A percentile compares a stretch with the other conserved stretches of the same genome.
Evolutionary conservation across 1,139 yeast genomes (phyloP).

Genomic region (Hanseniaspora uvarum): DNA sequence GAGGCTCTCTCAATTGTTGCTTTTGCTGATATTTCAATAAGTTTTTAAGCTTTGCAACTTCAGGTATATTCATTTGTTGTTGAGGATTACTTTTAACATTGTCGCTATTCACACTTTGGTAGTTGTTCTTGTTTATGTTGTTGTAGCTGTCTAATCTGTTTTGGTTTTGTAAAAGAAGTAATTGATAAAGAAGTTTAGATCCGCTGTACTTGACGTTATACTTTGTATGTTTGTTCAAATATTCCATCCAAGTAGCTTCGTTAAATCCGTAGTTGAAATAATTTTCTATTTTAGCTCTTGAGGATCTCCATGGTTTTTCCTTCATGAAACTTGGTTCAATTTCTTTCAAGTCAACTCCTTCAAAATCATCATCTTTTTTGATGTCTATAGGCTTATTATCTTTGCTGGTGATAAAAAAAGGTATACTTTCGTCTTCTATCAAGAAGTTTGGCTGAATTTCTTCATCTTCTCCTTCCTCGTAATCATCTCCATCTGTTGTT

Average conservation of each 20-base stretch:
- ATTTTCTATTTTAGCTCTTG: constrained; percentile 90
- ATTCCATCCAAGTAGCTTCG: constrained; percentile 91
- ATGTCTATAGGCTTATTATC: constrained; percentile 51
- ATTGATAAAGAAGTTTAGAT: constrained; percentile 37
- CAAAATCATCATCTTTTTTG: constrained; percentile 64
- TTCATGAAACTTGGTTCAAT: constrained; percentile 73
- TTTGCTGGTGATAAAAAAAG: constrained; percentile 22
- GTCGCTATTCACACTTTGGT: not conserved
- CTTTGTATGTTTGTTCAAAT: constrained; percentile 79
- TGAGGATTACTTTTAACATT: constrained; percentile 5
- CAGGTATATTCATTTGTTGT: constrained; percentile 7
- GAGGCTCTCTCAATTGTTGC: constrained; percentile 17
- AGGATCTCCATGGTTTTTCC: constrained; percentile 96
- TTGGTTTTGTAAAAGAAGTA: constrained; percentile 33
- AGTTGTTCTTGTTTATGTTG: constrained; percentile 7
- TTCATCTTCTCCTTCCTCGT: constrained; percentile 27
- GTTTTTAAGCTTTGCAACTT: constrained; percentile 12
- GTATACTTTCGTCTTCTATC: constrained; percentile 26
- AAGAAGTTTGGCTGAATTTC: constrained; percentile 23
- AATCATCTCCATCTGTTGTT: constrained; percentile 32
- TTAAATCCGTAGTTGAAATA: constrained; percentile 95
- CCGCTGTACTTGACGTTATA: constrained; percentile 69
- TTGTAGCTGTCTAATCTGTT: constrained; percentile 24
- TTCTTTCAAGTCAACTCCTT: constrained; percentile 76
- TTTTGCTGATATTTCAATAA: constrained; percentile 14